Evolutionary conservation across 192 early-diverging fungal species (phyloP).

Genomic region (Bifiguratus adelaidae): DNA sequence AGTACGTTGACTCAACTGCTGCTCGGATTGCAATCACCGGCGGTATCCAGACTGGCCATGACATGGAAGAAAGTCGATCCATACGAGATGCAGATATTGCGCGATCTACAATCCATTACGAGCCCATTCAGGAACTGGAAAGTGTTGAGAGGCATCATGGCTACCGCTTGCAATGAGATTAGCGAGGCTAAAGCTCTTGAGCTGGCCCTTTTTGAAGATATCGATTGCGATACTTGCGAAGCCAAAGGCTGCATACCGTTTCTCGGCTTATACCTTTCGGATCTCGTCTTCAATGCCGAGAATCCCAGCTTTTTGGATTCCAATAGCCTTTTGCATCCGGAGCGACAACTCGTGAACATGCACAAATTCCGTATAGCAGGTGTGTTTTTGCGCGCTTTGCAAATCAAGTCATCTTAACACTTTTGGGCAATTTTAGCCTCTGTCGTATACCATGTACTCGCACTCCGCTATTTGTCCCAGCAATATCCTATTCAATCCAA

Average conservation of each 20-base stretch:
- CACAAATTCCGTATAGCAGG: constrained; percentile 46
- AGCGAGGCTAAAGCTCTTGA: constrained; percentile 23
- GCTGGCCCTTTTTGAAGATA: constrained; percentile 7
- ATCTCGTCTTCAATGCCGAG: constrained; percentile 47
- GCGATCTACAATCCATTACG: constrained; percentile 35
- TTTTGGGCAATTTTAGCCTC: constrained; percentile 10
- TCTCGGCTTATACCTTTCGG: constrained; percentile 44
- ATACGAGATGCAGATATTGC: constrained; percentile 29
- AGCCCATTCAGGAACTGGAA: constrained; percentile 45
- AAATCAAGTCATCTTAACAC: neutral
- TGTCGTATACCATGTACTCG: constrained; percentile 39
- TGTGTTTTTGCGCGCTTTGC: constrained; percentile 1
- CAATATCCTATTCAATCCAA: no score
- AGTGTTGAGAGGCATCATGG: constrained; percentile 44
- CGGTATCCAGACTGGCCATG: constrained; percentile 33
- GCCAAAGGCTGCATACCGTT: constrained; percentile 45
- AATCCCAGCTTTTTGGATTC: constrained; percentile 38
- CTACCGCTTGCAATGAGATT: constrained; percentile 31
- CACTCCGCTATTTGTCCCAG: constrained; percentile 39
- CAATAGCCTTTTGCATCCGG: no score
- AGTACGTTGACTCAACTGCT: constrained; percentile 47
- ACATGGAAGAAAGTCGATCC: constrained; percentile 40
- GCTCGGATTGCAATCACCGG: constrained; percentile 41
- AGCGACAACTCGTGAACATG: constrained; percentile 32
- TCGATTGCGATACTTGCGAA: constrained; percentile 3